Percentiles rank a stretch among this genome's conserved stretches.
Conservation (phyloP, 2,329 filamentous ascomycete species). For the Thelonectria discophora region DNA sequence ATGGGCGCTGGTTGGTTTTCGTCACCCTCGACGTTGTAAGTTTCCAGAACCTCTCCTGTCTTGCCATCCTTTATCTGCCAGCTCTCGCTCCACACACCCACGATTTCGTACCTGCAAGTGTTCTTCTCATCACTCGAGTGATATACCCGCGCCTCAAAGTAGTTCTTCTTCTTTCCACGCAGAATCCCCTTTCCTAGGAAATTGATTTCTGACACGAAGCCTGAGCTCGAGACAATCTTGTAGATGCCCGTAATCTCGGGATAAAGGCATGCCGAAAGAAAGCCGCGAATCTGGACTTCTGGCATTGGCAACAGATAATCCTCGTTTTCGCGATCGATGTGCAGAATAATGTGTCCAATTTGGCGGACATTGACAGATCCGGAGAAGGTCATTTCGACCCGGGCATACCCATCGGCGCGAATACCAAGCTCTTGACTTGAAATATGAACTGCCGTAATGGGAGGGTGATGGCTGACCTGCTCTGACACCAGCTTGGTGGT, state of each 20-base stretch:
- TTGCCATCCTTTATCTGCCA: conserved; percentile 42
- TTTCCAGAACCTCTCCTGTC: conserved; percentile 46
- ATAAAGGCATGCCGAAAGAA: conserved; percentile 57
- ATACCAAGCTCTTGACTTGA: conserved; percentile 53
- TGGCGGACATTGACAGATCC: conserved; percentile 60
- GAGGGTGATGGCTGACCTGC: conserved; percentile 63
- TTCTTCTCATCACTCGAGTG: conserved; percentile 46
- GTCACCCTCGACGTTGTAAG: conserved; percentile 46
- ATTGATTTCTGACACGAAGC: conserved; percentile 56
- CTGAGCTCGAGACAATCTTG: conserved; percentile 55
- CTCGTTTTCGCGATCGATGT: conserved; percentile 59
- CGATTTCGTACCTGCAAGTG: conserved; percentile 21
- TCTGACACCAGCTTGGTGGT: conserved; percentile 50
- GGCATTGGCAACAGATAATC: conserved; percentile 60
- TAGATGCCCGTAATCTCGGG: conserved; percentile 58
- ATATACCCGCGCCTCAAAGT: conserved; percentile 55
- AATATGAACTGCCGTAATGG: conserved; percentile 63
- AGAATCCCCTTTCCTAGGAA: conserved; percentile 58
- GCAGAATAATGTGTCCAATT: conserved; percentile 59
- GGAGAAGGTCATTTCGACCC: conserved; percentile 62
- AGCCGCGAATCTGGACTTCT: conserved; percentile 57
- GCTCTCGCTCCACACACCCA: conserved; percentile 34
- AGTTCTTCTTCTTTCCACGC: conserved; percentile 48
- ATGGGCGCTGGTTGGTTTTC: conserved; percentile 49
- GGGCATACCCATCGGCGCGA: conserved; percentile 59